These are phyloP conservation scores for Rhodotorula sphaerocarpa DNA, from an alignment of 768 basidiomycete genomes.

Conservation along the genomic window DNA sequence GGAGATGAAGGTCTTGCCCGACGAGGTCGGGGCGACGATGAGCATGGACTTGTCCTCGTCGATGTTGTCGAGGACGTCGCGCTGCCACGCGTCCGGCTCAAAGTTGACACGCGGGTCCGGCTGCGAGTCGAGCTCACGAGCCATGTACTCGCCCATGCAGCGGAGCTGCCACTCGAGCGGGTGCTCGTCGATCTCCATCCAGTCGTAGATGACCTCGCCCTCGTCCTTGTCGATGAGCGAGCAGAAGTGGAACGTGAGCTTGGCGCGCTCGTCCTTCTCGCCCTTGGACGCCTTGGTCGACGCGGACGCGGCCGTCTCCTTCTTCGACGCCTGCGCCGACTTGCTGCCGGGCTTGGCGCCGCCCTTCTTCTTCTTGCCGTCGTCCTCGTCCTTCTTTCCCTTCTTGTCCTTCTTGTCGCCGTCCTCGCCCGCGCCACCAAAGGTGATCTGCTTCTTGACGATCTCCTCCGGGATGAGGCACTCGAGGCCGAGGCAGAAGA, in stretches of 20 bases:
- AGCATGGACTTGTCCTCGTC: slow-evolving; percentile 57
- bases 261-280: slow-evolving; percentile 31
- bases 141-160: slow-evolving; percentile 65
- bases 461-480: slow-evolving; percentile 28
- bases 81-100: slow-evolving; percentile 64
- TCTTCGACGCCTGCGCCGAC: slow-evolving; percentile 19
- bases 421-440: slow-evolving; percentile 14
- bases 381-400: slow-evolving; percentile 15
- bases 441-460: background rate
- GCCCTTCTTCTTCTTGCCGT: slow-evolving; percentile 33
- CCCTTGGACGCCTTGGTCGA: slow-evolving; percentile 14
- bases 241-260: slow-evolving; percentile 52
- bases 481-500: slow-evolving; percentile 17
- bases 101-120: slow-evolving; percentile 55
- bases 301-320: background rate
- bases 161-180: slow-evolving; percentile 61
- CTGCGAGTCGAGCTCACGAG: slow-evolving; percentile 60
- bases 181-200: slow-evolving; percentile 49
- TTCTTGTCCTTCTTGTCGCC: slow-evolving; percentile 29
- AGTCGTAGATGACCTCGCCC: slow-evolving; percentile 24
- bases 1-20: slow-evolving; percentile 64
- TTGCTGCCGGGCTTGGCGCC: slow-evolving; percentile 26
- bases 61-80: slow-evolving; percentile 56
- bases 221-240: slow-evolving; percentile 49
- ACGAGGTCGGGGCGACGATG: slow-evolving; percentile 49